Base-by-base conservation (phyloP, 2,329 filamentous ascomycete species). In the Dryadomyces quercivorus region DNA sequence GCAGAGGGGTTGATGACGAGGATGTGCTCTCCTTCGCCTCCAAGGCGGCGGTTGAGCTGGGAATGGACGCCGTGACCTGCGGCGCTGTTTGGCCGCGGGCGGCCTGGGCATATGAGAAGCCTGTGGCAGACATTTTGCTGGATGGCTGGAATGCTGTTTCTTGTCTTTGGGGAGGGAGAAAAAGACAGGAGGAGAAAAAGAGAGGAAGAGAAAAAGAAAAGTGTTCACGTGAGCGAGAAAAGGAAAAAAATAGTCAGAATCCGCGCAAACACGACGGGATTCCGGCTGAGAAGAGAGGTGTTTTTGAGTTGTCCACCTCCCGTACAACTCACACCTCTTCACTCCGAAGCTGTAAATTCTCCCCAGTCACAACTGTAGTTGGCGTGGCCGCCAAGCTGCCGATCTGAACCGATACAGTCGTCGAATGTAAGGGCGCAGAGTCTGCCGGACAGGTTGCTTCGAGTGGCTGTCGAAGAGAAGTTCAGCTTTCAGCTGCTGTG, bases 21-120 rank as follows among this genome's bases (percentile, higher is more conserved):
- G 15, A 3, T 6, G 15, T 18, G 7, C n/a, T 22, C 43, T 40
- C 21, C 22, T 40, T 40, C 10, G 36, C 36, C 10, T 51, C 50
- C 16, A 44, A 9, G 13, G 42, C 10, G 26, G 48, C 67, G 59
- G 63, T 63, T 54, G 66, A 58, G 40, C 51, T 20, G 40, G 22
- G 49, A 38, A 51, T 31, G 57, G 59, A 63, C 56, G 56, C 58
- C 60, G 72, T 69, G 51, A 73, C 67, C 52, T 72, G 64, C 55
- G 70, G 63, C 54, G 72, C 65, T 55, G 79, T 72, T 63, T 85
- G 80, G 65, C 91, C 89, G 70, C 93, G 93, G 57, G 92, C 92
- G 66, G 92, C 92, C 77, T 95, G 90, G 64, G 92, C 92, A 70
- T 97, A 97, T 57, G 92, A 96, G 68, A 96, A 95, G 38, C 81